Percentiles rank a stretch among this genome's conserved stretches.
Evolutionary conservation across 192 early-diverging fungal genomes (phyloP).

Genomic region (Phycomyces nitens): DNA sequence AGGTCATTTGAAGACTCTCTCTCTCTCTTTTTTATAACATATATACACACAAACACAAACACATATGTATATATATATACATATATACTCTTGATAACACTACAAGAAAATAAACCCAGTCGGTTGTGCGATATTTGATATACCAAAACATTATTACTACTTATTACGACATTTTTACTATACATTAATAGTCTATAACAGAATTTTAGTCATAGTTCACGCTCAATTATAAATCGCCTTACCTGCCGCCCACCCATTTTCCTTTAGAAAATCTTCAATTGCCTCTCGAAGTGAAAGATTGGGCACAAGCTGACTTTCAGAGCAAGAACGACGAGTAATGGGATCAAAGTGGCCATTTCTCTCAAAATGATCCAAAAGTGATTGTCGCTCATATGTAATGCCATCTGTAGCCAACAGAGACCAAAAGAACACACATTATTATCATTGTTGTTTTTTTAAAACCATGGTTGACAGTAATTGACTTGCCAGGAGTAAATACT

Average conservation of each 20-base stretch:
- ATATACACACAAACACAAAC: not conserved
- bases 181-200: not conserved
- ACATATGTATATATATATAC: not conserved
- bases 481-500: constrained; percentile 33
- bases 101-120: constrained; percentile 1
- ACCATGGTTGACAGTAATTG: no score
- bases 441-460: no score
- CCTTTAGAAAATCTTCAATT: constrained; percentile 56
- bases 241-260: constrained; percentile 61
- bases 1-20: no score
- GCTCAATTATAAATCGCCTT: not conserved
- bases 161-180: not conserved
- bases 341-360: constrained; percentile 86
- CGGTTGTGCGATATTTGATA: not conserved
- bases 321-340: constrained; percentile 60
- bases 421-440: no score
- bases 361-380: constrained; percentile 70
- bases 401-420: constrained; percentile 56
- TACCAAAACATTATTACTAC: not conserved
- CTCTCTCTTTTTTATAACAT: not conserved
- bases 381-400: constrained; percentile 72
- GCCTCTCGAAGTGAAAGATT: constrained; percentile 73
- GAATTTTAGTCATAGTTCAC: not conserved
- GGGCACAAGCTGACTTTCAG: constrained; percentile 65
- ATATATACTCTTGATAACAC: not conserved